A percentile compares a stretch with the other conserved stretches of the same genome.
Conservation (phyloP, 805 yeast species). For the Metschnikowia chrysomelidarum region DNA sequence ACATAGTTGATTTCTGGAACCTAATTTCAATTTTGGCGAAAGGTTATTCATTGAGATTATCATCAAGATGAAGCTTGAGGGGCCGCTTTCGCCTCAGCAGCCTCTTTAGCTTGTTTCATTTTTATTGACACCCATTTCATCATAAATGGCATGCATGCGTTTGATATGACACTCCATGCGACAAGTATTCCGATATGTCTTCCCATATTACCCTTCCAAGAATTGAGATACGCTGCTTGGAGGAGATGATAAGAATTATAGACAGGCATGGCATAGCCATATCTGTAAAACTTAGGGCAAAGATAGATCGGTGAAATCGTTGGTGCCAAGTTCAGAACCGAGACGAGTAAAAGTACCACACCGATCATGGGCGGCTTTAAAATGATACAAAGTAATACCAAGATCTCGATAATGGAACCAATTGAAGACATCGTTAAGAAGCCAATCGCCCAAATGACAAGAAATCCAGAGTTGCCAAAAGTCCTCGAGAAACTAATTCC, state of each 20-base stretch:
- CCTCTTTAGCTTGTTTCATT: slow-evolving; percentile 11
- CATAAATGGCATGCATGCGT: slow-evolving; percentile 25
- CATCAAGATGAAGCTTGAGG: slow-evolving; percentile 1
- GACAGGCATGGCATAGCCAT: slow-evolving; percentile 40
- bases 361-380: slow-evolving; percentile 30
- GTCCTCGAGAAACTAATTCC: slow-evolving; percentile 21
- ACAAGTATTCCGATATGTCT: slow-evolving; percentile 30
- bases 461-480: slow-evolving; percentile 32
- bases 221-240: slow-evolving; percentile 31
- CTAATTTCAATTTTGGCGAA: too few relatives aligned
- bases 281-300: slow-evolving; percentile 30
- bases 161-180: slow-evolving; percentile 32
- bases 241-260: slow-evolving; percentile 28
- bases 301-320: slow-evolving; percentile 31
- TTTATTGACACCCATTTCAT: slow-evolving; percentile 21
- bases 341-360: slow-evolving; percentile 25
- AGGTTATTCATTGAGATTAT: too few relatives aligned
- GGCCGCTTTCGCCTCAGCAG: slow-evolving; percentile 7
- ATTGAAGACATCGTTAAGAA: slow-evolving; percentile 31
- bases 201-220: slow-evolving; percentile 36
- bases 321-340: slow-evolving; percentile 32
- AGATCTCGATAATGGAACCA: slow-evolving; percentile 30
- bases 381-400: slow-evolving; percentile 23
- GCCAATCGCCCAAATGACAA: slow-evolving; percentile 33
- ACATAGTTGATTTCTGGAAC: too few relatives aligned